phyloP scores from a whole-genome alignment of 495 filamentous ascomycete species.

The Podospora appendiculata region DNA sequence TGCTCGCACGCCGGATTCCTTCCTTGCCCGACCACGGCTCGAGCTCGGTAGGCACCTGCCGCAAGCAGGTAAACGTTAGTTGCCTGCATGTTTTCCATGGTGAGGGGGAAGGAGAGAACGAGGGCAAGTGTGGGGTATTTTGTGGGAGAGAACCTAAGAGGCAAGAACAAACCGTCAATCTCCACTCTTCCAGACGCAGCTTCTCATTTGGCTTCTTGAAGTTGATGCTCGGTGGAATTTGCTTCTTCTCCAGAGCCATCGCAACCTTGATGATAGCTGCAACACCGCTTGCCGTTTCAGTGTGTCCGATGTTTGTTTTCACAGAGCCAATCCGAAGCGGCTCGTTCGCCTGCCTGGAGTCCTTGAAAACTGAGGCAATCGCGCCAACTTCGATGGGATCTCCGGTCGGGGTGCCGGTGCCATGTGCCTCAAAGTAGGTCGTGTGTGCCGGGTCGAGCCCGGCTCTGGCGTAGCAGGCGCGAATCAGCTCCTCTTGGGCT shows the following conservation, averaged over 20 bases:
- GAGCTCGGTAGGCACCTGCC: conserved; percentile 3
- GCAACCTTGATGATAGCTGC: conserved; percentile 42
- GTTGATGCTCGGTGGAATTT: conserved; percentile 26
- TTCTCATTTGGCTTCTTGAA: conserved; percentile 24
- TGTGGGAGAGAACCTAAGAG: not conserved
- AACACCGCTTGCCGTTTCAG: conserved; percentile 40
- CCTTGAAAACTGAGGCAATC: conserved; percentile 42
- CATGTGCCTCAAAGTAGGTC: conserved; percentile 44
- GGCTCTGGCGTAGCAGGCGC: conserved; percentile 36
- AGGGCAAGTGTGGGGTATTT: too few species aligned
- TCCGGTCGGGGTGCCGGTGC: conserved; percentile 50
- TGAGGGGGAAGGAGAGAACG: too few species aligned
- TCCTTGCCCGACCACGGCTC: conserved; percentile 3
- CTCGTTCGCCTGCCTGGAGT: conserved; percentile 21
- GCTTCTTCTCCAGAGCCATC: conserved; percentile 38
- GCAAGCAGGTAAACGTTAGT: too few species aligned
- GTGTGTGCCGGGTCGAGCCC: conserved; percentile 33
- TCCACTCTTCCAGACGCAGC: conserved; percentile 20
- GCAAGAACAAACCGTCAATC: conserved; percentile 7
- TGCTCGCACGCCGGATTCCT: conserved; percentile 7
- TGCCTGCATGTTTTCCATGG: too few species aligned
- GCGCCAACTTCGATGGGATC: conserved; percentile 40
- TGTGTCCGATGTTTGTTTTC: conserved; percentile 25
- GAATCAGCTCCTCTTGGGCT: conserved; percentile 47
- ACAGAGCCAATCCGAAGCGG: conserved; percentile 30